phyloP scores from a whole-genome alignment of 768 basidiomycete species.

The Dacryopinax primogenitus region DNA sequence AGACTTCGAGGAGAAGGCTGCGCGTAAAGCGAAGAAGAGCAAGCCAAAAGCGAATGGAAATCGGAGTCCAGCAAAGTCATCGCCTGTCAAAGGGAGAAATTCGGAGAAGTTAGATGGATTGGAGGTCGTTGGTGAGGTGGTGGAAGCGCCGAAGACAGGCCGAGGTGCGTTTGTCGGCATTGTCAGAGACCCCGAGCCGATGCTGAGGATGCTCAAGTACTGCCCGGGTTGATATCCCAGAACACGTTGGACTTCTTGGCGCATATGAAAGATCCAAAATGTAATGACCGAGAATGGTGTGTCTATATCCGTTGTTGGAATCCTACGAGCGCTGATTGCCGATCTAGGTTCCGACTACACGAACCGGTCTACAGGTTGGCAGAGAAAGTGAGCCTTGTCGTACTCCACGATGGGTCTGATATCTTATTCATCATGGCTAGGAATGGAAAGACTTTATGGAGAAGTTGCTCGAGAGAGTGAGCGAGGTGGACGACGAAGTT shows the following conservation, averaged over 20 bases:
- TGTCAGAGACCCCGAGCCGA: background rate
- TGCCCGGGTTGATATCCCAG: slow-evolving; percentile 71
- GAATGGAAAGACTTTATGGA: slow-evolving; percentile 84
- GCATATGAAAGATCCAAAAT: slow-evolving; percentile 55
- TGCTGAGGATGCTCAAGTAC: slow-evolving; percentile 37
- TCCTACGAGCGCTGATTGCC: background rate
- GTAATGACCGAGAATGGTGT: slow-evolving; percentile 77
- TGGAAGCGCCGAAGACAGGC: slow-evolving; percentile 74
- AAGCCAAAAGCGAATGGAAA: slow-evolving; percentile 15
- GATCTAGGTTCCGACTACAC: slow-evolving; percentile 21
- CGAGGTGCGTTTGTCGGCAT: slow-evolving; percentile 37
- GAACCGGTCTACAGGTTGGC: slow-evolving; percentile 70
- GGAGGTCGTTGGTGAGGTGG: slow-evolving; percentile 58
- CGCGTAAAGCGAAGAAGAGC: background rate
- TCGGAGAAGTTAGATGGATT: slow-evolving; percentile 37
- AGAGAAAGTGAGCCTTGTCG: slow-evolving; percentile 37
- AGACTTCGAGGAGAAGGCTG: slow-evolving; percentile 12
- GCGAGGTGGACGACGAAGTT: slow-evolving; percentile 66
- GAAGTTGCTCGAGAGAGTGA: slow-evolving; percentile 49
- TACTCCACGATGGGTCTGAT: background rate
- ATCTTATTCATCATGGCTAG: slow-evolving; percentile 15
- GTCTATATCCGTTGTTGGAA: no score
- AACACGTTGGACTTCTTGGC: slow-evolving; percentile 71
- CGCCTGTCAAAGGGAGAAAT: slow-evolving; percentile 12
- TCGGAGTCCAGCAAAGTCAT: slow-evolving; percentile 16